These are phyloP conservation scores for Coemansia sp. DNA, from an alignment of 192 early-diverging fungal species.

Conservation along the genomic window DNA sequence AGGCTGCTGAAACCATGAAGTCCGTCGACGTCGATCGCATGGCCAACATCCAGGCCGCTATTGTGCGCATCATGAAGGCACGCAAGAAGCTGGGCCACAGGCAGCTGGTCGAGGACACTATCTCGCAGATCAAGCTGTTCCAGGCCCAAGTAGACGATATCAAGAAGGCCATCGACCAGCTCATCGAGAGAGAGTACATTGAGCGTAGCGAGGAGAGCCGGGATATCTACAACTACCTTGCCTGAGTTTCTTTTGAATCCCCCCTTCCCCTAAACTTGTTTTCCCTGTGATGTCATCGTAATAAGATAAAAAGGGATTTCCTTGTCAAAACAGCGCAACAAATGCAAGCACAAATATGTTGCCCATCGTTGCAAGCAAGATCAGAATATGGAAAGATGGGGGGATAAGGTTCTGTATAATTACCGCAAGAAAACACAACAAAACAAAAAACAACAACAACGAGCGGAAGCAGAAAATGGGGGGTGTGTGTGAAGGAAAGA, in stretches of 20 bases:
- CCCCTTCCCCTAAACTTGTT: background rate
- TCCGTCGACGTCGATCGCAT: slow-evolving; percentile 91
- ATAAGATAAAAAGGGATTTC: too few relatives aligned
- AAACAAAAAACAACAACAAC: background rate
- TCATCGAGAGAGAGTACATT: slow-evolving; percentile 91
- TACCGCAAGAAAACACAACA: background rate
- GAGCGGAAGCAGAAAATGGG: background rate
- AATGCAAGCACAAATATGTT: too few relatives aligned
- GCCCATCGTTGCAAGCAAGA: too few relatives aligned
- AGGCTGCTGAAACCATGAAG: slow-evolving; percentile 89
- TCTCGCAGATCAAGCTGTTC: slow-evolving; percentile 86
- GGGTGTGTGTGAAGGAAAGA: background rate
- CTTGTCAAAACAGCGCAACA: too few relatives aligned
- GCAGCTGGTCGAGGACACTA: slow-evolving; percentile 83
- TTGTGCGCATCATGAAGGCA: slow-evolving; percentile 99
- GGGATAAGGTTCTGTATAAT: too few relatives aligned
- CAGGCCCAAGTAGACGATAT: slow-evolving; percentile 86
- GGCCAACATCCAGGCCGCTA: slow-evolving; percentile 94
- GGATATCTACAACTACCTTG: slow-evolving; percentile 84
- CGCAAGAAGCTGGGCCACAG: slow-evolving; percentile 86
- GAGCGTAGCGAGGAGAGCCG: slow-evolving; percentile 80
- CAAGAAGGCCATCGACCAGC: slow-evolving; percentile 94
- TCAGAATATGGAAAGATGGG: too few relatives aligned
- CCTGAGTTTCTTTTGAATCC: slow-evolving; percentile 38
- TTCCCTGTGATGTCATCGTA: too few relatives aligned